phyloP scores from a whole-genome alignment of 805 yeast genomes.

The Hanseniaspora lachancei region DNA sequence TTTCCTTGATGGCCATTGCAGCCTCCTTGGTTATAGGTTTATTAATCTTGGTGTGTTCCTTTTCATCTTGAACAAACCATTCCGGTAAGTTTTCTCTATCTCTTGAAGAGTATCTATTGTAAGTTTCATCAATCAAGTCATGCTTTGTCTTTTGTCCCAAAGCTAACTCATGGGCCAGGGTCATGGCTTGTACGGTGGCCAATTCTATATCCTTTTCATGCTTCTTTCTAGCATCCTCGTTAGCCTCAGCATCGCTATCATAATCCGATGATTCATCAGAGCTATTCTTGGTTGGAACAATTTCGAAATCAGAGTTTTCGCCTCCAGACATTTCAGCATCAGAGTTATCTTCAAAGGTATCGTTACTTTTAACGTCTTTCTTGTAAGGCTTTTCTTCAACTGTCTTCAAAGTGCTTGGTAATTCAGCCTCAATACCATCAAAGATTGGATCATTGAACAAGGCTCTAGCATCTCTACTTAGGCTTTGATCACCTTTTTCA shows the following conservation, averaged over 20 bases:
- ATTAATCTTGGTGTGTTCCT: conserved; percentile 65
- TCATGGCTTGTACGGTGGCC: conserved; percentile 94
- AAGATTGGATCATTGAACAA: conserved; percentile 45
- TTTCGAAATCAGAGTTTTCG: conserved; percentile 31
- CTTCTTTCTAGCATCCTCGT: conserved; percentile 30
- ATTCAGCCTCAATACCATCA: conserved; percentile 34
- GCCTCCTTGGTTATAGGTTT: conserved; percentile 96
- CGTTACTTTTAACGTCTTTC: conserved; percentile 7
- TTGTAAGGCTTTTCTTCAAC: not conserved
- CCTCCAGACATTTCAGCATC: conserved; percentile 17
- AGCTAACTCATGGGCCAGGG: conserved; percentile 91
- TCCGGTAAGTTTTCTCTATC: conserved; percentile 83
- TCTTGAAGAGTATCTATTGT: conserved; percentile 81
- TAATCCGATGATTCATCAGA: conserved; percentile 32
- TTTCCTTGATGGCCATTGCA: conserved; percentile 61
- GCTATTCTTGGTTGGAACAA: conserved; percentile 33
- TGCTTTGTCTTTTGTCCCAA: conserved; percentile 73
- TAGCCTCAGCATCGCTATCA: conserved; percentile 43
- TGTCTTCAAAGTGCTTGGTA: conserved; percentile 11
- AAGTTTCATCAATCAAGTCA: conserved; percentile 83
- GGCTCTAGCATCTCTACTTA: conserved; percentile 33
- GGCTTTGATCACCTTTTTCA: conserved; percentile 29
- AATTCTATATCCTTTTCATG: conserved; percentile 61
- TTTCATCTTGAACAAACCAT: conserved; percentile 96
- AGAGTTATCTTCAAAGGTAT: conserved; percentile 13